These are phyloP conservation scores for Coemansia aciculifera DNA, from an alignment of 192 early-diverging fungal genomes.

Conservation along the genomic window DNA sequence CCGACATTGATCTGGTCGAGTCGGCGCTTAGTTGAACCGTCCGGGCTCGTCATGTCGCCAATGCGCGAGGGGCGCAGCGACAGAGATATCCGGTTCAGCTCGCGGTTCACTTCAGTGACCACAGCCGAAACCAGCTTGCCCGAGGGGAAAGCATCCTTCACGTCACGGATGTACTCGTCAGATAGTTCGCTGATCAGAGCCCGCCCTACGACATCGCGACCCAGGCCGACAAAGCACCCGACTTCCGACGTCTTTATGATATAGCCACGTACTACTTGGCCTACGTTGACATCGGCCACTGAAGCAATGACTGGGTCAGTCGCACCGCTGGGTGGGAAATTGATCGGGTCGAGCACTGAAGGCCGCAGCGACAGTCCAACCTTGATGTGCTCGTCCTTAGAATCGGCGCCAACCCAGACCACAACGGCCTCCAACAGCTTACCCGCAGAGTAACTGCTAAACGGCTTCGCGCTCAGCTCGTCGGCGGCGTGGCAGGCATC, in stretches of 20 bases:
- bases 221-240: slow-evolving; percentile 74
- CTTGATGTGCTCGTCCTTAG: slow-evolving; percentile 40
- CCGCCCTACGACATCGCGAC: slow-evolving; percentile 63
- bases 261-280: slow-evolving; percentile 71
- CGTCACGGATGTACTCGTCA: slow-evolving; percentile 85
- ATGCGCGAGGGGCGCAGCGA: slow-evolving; percentile 66
- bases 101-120: slow-evolving; percentile 62
- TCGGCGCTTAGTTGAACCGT: slow-evolving; percentile 37
- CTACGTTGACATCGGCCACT: slow-evolving; percentile 59
- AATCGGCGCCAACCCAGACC: background rate
- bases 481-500: slow-evolving; percentile 64
- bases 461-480: slow-evolving; percentile 36
- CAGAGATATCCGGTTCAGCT: slow-evolving; percentile 66
- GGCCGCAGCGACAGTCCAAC: slow-evolving; percentile 67
- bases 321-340: slow-evolving; percentile 20
- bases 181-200: slow-evolving; percentile 85
- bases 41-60: slow-evolving; percentile 28
- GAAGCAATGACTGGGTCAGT: slow-evolving; percentile 58
- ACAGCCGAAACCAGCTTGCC: slow-evolving; percentile 79
- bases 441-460: slow-evolving; percentile 23
- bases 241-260: slow-evolving; percentile 70
- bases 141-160: slow-evolving; percentile 66
- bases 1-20: slow-evolving; percentile 67
- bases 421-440: slow-evolving; percentile 19
- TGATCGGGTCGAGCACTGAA: slow-evolving; percentile 54